Base-by-base conservation (phyloP, 2,329 filamentous ascomycete genomes). In the Hypoxylon sp. region DNA sequence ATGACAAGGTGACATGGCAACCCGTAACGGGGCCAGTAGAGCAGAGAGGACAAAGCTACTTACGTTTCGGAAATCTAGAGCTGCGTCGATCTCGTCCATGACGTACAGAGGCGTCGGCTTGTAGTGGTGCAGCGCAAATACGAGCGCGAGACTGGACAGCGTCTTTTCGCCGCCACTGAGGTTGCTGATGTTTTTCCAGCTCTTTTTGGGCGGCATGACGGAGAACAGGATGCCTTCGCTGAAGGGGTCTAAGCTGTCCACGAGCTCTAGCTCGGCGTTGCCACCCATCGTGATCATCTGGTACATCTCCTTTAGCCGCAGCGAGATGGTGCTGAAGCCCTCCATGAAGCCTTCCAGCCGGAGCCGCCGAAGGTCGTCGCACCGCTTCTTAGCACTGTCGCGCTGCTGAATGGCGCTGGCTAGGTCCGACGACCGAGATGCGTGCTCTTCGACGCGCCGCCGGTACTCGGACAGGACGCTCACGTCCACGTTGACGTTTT, bases 231-330 rank as follows among this genome's bases (percentile, higher is more conserved):
- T 98, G 21, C 95, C 95, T 76, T 99, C 95, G 5, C 90, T 92
- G 80, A 99, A 99, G 0, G 95, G 95, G 73, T 99, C 96, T 2
- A 99, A 81, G 15, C 89, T 94, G 78, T 99, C 95, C 35, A 99
- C 95, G 20, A 99, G 87, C 75, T 99, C 96, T 10, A 99, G 85
- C 78, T 99, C 95, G 0, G 95, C 95, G 69, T 99, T 99, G 53
- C 95, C 95, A 60, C 95, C 95, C 92, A 99, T 98, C 18, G 95
- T 99, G 74, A 99, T 99, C 93, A 99, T 97, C 74, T 99, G 95
- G 78, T 99, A 99, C 95, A 99, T 99, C 72, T 99, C 95, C 80
- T 99, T 99, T 41, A 99, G 82, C 0, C 94, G 90, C 20, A 97
- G 82, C 1, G 94, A 98, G 75, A 99, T 99, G 62, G 87, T 89